Base-by-base conservation (phyloP, 257 asterid species). In the Plantago major region DNA sequence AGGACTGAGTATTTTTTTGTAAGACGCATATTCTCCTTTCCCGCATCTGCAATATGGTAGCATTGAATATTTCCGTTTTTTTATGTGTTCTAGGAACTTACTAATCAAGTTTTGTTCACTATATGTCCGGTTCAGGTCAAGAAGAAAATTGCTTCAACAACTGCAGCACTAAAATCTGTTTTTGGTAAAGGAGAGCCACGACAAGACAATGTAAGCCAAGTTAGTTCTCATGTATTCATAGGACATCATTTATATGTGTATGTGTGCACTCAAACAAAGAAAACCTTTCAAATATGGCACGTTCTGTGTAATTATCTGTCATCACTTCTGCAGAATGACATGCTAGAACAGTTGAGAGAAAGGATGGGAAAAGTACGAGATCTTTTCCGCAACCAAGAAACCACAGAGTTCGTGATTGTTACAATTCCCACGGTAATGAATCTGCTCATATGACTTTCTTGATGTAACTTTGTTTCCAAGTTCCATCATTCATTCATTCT, bases 391-490 rank as follows among this genome's bases (percentile, higher is more conserved):
- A 80, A 88, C 64, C 10, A 86, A 0, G 79, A 71, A 74, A 69
- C 79, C 62, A 88, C 87, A 13, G 96, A 88, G 70, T 85, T 88
- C 71, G 80, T 88, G 69, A 81, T 79, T 10, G 92, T 88, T 45
- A 85, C 91, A 50, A 88, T 85, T 58, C 95, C 94, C 78, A 79
- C 94, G 18, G 94, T 84, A 79, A 78, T 71, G 54, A 68, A 62
- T 55, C 54, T 33, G 13, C 52, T 44, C 45, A 43, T 55, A 58
- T 60, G 40, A 56, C 26, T 48, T 33, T 62, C 30, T 9, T 6
- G 3, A 4, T 44, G 40, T 4, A 33, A 33, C 40, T 33, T 7
- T 33, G 40, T 33, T 33, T 33, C 40, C 40, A 33, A 33, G 40
- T 33, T 65, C 54, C 44, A 22, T 22, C 26, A 22, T 10, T 42